Conservation (phyloP, 257 asterid genomes). For the Solanum piurae region DNA sequence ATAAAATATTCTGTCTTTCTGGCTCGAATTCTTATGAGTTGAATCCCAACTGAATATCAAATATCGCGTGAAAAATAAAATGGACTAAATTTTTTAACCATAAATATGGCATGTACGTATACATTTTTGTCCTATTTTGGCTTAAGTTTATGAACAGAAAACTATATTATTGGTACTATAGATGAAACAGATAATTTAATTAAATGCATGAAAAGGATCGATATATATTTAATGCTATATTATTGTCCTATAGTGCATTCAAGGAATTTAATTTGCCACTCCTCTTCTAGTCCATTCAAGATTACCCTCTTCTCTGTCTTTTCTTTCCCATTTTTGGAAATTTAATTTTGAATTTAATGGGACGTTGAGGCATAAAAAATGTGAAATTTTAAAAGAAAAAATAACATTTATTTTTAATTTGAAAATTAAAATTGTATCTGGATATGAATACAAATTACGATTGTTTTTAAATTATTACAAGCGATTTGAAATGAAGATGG, state of each 20-base stretch:
- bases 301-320: neutral
- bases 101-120: too few species aligned
- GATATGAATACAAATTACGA: neutral
- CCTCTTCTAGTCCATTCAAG: neutral
- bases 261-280: neutral
- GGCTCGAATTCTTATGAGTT: neutral
- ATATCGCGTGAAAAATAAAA: neutral
- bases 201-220: neutral
- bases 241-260: neutral
- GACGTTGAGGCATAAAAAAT: too few species aligned
- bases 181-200: neutral
- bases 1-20: neutral
- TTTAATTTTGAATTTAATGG: neutral
- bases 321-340: neutral
- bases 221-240: neutral
- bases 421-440: neutral
- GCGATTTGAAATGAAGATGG: neutral
- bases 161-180: neutral
- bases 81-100: neutral
- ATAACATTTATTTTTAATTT: too few species aligned
- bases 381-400: too few species aligned
- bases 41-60: fast-evolving
- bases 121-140: neutral
- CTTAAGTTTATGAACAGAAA: neutral
- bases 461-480: neutral